Conservation (phyloP, 176 grass and related monocot species). For the Urochloa ruziziensis region DNA sequence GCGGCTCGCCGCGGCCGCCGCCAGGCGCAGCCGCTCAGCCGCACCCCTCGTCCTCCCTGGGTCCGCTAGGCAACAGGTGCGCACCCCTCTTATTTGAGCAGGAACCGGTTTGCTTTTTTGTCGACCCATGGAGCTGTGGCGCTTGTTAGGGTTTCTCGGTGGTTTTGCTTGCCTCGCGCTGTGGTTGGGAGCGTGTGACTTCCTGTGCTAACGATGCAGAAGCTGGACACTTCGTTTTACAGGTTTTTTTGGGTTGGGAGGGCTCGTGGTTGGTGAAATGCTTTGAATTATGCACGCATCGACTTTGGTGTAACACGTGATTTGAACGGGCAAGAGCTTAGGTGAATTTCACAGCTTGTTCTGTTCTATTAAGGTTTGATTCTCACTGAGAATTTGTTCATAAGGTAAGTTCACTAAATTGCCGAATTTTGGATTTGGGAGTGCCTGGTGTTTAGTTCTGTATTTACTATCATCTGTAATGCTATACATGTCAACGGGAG, state of each 20-base stretch:
- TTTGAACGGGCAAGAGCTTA: not conserved
- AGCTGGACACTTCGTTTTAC: not conserved
- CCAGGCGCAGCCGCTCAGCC: not conserved
- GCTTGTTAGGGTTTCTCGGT: not conserved
- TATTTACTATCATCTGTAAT: not conserved
- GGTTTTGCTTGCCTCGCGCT: not conserved
- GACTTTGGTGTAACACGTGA: not conserved
- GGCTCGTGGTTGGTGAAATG: not conserved
- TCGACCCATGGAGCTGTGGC: not conserved
- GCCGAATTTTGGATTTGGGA: not conserved
- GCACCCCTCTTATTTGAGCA: not conserved
- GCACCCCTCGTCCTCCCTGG: slow-evolving; percentile 17
- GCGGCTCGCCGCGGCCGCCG: not conserved
- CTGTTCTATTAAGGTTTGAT: not conserved
- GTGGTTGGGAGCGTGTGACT: not conserved
- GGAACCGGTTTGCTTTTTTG: not conserved
- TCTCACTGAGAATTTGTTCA: not conserved
- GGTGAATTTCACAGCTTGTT: not conserved
- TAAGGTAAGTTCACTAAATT: not conserved
- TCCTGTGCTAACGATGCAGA: not conserved
- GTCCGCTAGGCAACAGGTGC: slow-evolving; percentile 50
- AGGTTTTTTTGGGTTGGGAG: slow-evolving; percentile 14
- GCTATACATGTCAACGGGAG: not conserved
- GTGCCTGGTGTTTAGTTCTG: not conserved
- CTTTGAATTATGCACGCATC: not conserved